Evolutionary conservation across 2,329 filamentous ascomycete species (phyloP), one percentile per base, ranked within the genome.

Genomic region (Alternaria brassicae): DNA sequence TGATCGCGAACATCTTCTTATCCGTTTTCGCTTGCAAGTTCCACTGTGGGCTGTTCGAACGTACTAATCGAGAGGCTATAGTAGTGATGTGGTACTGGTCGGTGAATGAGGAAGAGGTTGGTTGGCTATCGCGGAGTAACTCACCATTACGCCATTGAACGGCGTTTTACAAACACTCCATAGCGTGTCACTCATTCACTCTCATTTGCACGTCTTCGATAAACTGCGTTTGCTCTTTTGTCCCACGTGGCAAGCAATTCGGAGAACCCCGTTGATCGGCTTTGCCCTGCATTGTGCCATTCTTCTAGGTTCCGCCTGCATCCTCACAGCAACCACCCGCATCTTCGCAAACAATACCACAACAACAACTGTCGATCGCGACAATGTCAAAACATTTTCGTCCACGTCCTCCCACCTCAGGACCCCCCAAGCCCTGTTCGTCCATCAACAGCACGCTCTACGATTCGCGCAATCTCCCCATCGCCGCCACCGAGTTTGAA

Each of bases 391-490:
- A 53, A 28, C 53, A 59, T 15, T 50, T 56, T 42, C 55, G 27
- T 21, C 50, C 55, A 21, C 41, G 55, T 27, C 19, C 49, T 66
- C 64, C 10, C 60, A 62, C 47, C 52, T 72, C 54, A 36, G 54
- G 48, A 3, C 63, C 53, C 53, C 56, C 65, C 55, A 12, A 62
- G 56, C 2, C 70, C 70, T 3, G 44, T 51, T 1, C 65, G 66
- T 19, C 70, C 71, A 12, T 50, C 60, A 27, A 72, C 65, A 19
- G 58, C 65, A 23, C 60, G 60, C 53, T 73, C 67, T 0, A 75
- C 72, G 2, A 73, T 75, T 42, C 70, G 72, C 23, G 63, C 65
- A 28, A 69, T 75, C 27, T 64, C 69, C 8, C 71, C 72, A 8
- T 74, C 71, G 12, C 72, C 71, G 12, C 58, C 65, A 8, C 60